These are phyloP conservation scores for Populus nigra DNA, from an alignment of 345 rosid species.

Conservation along the genomic window DNA sequence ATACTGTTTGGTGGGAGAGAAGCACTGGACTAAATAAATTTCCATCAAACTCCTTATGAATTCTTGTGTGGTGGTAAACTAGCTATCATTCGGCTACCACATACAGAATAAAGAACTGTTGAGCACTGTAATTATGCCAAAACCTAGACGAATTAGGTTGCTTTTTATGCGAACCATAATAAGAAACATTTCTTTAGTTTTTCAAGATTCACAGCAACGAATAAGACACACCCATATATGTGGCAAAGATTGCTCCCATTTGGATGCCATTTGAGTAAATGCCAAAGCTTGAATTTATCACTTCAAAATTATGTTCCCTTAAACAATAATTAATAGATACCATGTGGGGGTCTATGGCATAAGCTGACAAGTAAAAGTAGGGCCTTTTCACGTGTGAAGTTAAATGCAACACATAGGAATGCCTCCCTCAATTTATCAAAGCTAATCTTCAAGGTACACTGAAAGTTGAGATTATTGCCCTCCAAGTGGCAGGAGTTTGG, in stretches of 20 bases:
- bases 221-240: background rate
- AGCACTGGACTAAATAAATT: background rate
- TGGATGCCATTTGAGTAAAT: background rate
- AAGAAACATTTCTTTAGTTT: background rate
- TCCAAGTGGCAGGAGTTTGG: constrained; percentile 36
- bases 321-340: background rate
- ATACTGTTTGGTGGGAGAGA: background rate
- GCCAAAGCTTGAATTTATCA: background rate
- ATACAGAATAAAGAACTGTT: background rate
- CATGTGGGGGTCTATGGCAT: constrained; percentile 22
- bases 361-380: constrained; percentile 31
- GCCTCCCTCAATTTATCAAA: constrained; percentile 14
- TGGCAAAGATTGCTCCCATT: background rate
- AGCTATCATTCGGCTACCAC: background rate
- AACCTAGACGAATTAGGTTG: background rate
- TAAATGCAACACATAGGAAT: background rate
- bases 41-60: too few species aligned
- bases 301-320: background rate
- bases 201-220: background rate
- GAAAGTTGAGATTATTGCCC: constrained; percentile 34
- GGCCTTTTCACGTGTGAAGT: constrained; percentile 30
- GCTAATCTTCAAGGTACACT: constrained; percentile 8
- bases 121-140: background rate
- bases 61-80: background rate
- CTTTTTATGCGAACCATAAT: background rate